phyloP scores from a whole-genome alignment of 768 basidiomycete species.

The Cyclocybe aegerita region DNA sequence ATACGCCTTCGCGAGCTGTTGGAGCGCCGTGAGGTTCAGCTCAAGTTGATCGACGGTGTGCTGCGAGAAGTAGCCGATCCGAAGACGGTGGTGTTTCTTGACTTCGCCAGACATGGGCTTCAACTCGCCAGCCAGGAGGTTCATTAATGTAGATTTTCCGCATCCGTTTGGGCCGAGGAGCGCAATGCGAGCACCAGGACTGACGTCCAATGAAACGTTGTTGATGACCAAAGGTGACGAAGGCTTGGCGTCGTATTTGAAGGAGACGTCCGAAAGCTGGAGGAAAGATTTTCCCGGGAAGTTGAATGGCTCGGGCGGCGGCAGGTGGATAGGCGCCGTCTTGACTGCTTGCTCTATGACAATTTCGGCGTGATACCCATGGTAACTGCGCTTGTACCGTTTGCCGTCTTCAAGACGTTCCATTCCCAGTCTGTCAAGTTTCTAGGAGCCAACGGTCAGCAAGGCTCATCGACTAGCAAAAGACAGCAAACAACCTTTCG shows the following conservation, averaged over 20 bases:
- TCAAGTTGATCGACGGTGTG: conserved; percentile 58
- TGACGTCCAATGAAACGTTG: conserved; percentile 28
- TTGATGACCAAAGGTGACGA: conserved; percentile 23
- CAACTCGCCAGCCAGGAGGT: conserved; percentile 39
- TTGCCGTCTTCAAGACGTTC: conserved; percentile 30
- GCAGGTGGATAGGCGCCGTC: conserved; percentile 29
- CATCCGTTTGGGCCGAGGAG: conserved; percentile 43
- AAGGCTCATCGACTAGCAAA: not conserved
- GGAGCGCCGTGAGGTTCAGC: conserved; percentile 21
- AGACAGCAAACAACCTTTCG: conserved; percentile 37
- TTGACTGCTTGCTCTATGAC: conserved; percentile 35
- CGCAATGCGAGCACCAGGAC: conserved; percentile 27
- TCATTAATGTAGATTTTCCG: conserved; percentile 60
- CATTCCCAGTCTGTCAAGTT: conserved; percentile 32
- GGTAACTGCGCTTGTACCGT: conserved; percentile 30
- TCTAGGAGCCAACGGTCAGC: conserved; percentile 13
- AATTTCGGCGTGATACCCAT: conserved; percentile 31
- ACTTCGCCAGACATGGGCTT: conserved; percentile 47
- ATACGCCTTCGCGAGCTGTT: conserved; percentile 25
- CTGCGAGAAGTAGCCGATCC: conserved; percentile 63
- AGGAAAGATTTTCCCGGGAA: conserved; percentile 30
- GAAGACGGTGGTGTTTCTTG: conserved; percentile 49
- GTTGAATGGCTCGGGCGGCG: conserved; percentile 29
- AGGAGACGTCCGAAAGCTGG: conserved; percentile 31
- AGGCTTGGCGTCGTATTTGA: conserved; percentile 23